Conservation (phyloP, 441 rosid genomes). For the Biscutella laevigata region DNA sequence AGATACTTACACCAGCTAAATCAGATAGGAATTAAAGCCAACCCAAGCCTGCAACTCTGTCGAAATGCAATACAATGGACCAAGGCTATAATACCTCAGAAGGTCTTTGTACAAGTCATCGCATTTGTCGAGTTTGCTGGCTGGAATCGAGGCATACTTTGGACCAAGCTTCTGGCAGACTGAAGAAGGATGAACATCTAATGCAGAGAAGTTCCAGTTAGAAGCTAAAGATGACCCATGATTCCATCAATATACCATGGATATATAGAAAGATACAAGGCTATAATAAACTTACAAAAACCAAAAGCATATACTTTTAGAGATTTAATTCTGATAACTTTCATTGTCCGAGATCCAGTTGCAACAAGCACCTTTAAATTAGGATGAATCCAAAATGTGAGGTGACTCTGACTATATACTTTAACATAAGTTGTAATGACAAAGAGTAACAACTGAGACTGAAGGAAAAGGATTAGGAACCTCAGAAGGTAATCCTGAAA, state of each 20-base stretch:
- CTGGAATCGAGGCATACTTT: slow-evolving; percentile 59
- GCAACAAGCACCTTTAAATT: slow-evolving; percentile 84
- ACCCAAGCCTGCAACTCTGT: neutral
- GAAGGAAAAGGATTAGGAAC: slow-evolving; percentile 26
- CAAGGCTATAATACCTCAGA: slow-evolving; percentile 41
- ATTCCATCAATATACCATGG: neutral
- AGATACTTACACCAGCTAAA: slow-evolving; percentile 8
- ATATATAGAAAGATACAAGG: slow-evolving; percentile 7
- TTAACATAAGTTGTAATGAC: neutral
- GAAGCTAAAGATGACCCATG: neutral
- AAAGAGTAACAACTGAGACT: neutral
- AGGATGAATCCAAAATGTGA: neutral
- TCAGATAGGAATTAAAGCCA: neutral
- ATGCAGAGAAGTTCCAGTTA: slow-evolving; percentile 2
- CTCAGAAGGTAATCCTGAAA: slow-evolving; percentile 48
- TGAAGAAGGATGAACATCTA: slow-evolving; percentile 77
- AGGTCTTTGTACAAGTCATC: slow-evolving; percentile 66
- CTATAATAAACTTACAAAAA: slow-evolving; percentile 62
- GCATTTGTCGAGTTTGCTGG: slow-evolving; percentile 41
- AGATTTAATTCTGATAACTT: slow-evolving; percentile 68
- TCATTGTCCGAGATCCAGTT: slow-evolving; percentile 85
- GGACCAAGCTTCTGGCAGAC: slow-evolving; percentile 71
- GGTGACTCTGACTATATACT: neutral
- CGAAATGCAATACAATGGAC: neutral
- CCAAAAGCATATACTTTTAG: slow-evolving; percentile 85